Evolutionary conservation across 371 early-diverging fungal species (phyloP).

Genomic region (Rhizomucor pusillus): DNA sequence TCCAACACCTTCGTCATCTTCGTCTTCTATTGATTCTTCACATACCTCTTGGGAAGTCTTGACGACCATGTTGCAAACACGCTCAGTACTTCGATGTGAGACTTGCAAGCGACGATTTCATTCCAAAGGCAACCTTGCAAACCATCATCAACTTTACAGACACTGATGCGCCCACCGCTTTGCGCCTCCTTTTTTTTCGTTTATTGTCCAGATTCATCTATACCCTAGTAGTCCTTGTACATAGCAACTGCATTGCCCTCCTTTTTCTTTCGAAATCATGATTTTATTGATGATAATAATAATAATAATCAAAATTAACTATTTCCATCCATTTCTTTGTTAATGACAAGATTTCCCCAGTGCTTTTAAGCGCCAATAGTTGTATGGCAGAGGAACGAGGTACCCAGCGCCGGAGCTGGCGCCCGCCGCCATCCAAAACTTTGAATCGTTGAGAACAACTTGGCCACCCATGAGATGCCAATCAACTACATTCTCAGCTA

Average conservation of each 20-base stretch:
- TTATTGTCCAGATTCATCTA: too few species aligned
- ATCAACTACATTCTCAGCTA: conserved; percentile 51
- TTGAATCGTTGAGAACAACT: conserved; percentile 40
- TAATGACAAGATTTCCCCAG: conserved; percentile 50
- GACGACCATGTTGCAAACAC: neutral
- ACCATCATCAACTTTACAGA: conserved; percentile 42
- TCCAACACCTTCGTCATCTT: conserved; percentile 7
- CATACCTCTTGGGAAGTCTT: neutral
- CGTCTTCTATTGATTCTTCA: conserved; percentile 4
- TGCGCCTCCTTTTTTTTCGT: too few species aligned
- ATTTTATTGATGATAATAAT: too few species aligned
- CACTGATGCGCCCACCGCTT: too few species aligned
- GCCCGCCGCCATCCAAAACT: conserved; percentile 49
- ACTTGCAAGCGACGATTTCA: conserved; percentile 40
- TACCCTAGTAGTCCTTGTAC: too few species aligned
- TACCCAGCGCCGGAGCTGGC: conserved; percentile 46
- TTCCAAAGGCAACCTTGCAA: conserved; percentile 34
- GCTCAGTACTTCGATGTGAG: conserved; percentile 18
- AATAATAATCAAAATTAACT: too few species aligned
- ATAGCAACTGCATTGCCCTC: too few species aligned
- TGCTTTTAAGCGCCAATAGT: conserved; percentile 53
- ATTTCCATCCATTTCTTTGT: too few species aligned
- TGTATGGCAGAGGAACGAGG: conserved; percentile 52
- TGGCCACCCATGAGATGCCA: conserved; percentile 55
- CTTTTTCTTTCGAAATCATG: too few species aligned